Evolutionary conservation across 306 rosid genomes (phyloP), one percentile per base, ranked within the genome.

Genomic region (Cercis canadensis): DNA sequence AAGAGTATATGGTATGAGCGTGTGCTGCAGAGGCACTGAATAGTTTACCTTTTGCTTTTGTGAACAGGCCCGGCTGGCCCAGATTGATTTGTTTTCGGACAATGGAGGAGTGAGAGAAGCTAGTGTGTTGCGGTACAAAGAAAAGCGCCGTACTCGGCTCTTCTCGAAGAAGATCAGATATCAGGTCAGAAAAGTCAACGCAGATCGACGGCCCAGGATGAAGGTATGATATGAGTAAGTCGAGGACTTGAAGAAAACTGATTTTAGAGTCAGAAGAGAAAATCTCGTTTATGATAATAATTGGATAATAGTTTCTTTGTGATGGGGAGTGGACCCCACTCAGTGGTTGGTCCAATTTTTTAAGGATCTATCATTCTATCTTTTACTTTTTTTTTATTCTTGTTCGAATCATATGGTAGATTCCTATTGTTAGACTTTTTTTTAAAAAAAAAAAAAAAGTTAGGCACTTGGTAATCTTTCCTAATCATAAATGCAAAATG

Each of bases 181-280:
- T 12, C 98, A 90, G 58, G 98, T 90, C 10, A 83, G 88, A 5
- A 93, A 90, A 57, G 88, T 87, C 81, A 93, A 93, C 55, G 92
- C 89, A 2, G 92, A 93, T 87, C 82, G 76, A 88, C 96, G 98
- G 78, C 96, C 96, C 77, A 93, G 94, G 73, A 84, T 87, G 92
- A 89, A 93, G 94, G 98, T 93, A 87, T 11, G 75, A 49, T 54
- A 37, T 3, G 10, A 37, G 43, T 37, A 8, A 8, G 7, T 37
- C 4, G 10, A 37, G 43, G n/a, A n/a, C n/a, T n/a, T n/a, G n/a
- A n/a, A n/a, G n/a, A n/a, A n/a, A n/a, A n/a, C n/a, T n/a, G n/a
- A 37, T 5, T 5, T 37, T 37, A 8, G 8, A 37, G 12, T 61
- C 45, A 41, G 21, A 1, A 37, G 4, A 31, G 19, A 70, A 46